Evolutionary conservation across 139 green algal species (phyloP), one percentile per base, ranked within the genome.

Genomic region (Marvania coccoides): DNA sequence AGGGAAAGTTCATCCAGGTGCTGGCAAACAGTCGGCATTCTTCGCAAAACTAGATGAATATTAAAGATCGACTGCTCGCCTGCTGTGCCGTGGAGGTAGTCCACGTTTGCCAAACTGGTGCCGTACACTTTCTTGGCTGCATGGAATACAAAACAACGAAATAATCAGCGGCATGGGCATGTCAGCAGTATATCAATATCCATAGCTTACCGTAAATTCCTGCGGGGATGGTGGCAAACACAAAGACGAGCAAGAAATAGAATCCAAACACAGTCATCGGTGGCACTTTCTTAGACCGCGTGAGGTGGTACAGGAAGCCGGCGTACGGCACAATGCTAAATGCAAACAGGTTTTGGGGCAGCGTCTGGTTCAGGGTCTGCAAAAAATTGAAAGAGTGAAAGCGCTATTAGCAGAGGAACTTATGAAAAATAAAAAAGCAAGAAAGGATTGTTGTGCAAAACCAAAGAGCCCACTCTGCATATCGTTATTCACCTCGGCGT

Each of bases 231-330:
- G 90, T 95, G 1, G 78, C 91, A 33, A 82, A 86, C 0, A 99
- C 95, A 70, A 99, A 99, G 0, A 85, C 89, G 6, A 99, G 81
- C 8, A 99, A 80, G 80, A 99, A 98, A 73, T 94, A 95, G 63
- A 97, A 99, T 6, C 94, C 95, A 58, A 94, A 89, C 0, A 93
- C 58, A 2, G 73, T 80, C 2, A 91, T 56, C 1, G 48, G 65
- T 6, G 86, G 85, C 23, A 69, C 61, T 63, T 88, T 74, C 37
- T 81, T 85, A 0, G 80, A 87, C 4, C 73, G 74, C 0, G 75
- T 87, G 1, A 97, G 69, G 67, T 78, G 85, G 73, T 89, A 98
- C 0, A 99, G 74, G 72, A 99, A 98, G n/a, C 58, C 86, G 5
- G 91, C 71, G 73, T 98, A 99, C 6, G 92, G 94, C 5, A 97